Base-by-base conservation (phyloP, 257 asterid genomes). In the Rubia yunnanensis region DNA sequence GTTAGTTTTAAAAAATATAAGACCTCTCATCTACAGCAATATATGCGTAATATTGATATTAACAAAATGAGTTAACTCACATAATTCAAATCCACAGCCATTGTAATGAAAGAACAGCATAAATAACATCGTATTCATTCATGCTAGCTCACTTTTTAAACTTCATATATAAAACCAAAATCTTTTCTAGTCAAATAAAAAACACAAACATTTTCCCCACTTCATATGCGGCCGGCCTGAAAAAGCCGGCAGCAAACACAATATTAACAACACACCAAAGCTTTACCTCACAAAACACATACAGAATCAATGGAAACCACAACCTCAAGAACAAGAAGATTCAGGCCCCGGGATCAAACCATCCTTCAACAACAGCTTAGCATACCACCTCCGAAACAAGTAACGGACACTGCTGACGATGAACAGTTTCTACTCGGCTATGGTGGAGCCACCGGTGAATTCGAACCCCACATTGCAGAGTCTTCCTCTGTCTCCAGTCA, bases 321-420 rank as follows among this genome's bases (percentile, higher is more conserved):
- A 11, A 36, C 88, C 18, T 30, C 60, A n/a, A 31, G 32, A 49
- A 4, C 39, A 15, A 76, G 80, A 61, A 76, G 80, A 61, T 87
- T 87, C 39, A 79, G 86, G 10, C 81, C 83, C 80, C 82, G 92
- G 79, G 88, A 82, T 56, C 85, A 77, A 71, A 54, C 38, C 28
- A 68, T 44, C 48, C 64, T 54, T 56, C 78, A 67, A 68, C 78
- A 67, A 68, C 81, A 76, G 44, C 70, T 68, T 41, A 68, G 59
- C 15, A 24, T 66, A 35, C 71, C 52, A 1, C 52, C 52, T 44
- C 52, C 56, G 30, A 78, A 72, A 6, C 79, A 65, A 2, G 77
- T 59, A 31, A 39, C 17, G 17, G 32, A 73, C 22, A 83, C 83
- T 44, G 8, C 8, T 0, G 69, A 74, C 2, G 76, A 77, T 23